Base-by-base conservation (phyloP, 352 stramenopile species). In the Elongisporangium anandrum region DNA sequence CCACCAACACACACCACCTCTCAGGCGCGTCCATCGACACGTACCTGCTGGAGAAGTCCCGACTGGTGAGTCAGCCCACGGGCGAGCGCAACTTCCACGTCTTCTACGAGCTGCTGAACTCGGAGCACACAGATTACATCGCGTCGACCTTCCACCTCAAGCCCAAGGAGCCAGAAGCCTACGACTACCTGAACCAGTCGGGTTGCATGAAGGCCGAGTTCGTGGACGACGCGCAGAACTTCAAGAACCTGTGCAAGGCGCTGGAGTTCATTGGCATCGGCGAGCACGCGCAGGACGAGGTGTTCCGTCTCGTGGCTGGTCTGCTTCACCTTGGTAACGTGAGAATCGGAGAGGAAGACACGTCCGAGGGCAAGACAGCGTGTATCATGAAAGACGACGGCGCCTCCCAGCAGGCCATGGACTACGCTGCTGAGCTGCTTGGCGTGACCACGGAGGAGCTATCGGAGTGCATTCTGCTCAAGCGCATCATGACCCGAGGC, bases 11-110 rank as follows among this genome's bases (percentile, higher is more conserved):
- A 2, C 81, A 90, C 55, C 70, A 98, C 77, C 68, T 94, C 8
- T 79, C 73, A 0, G 82, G 82, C 20, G 86, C 84, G 8, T 88
- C 79, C 29, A 95, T 94, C 69, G 79, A 90, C 59, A 89, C 85
- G 21, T 94, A 91, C 58, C 54, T 94, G 21, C 69, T 94, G 7
- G 85, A 94, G 60, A 94, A 94, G 65, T 90, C 82, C 41, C 81
- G 85, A n/a, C 61, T 94, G 4, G 85, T 94, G 47, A 82, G 75
- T 56, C 86, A 92, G 53, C 78, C 80, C 1, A 74, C 79, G 21
- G 80, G 81, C 9, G 86, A 95, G 50, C 82, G 86, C 48, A 95
- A 95, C 63, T 95, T 92, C 26, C 86, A 95, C 66, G 77, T 95
- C 6, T 95, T 95, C 54, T 95, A 95, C 63, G 82, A 95, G 64